Conservation (phyloP, 306 rosid species). For the Cicer chorassanicum region DNA sequence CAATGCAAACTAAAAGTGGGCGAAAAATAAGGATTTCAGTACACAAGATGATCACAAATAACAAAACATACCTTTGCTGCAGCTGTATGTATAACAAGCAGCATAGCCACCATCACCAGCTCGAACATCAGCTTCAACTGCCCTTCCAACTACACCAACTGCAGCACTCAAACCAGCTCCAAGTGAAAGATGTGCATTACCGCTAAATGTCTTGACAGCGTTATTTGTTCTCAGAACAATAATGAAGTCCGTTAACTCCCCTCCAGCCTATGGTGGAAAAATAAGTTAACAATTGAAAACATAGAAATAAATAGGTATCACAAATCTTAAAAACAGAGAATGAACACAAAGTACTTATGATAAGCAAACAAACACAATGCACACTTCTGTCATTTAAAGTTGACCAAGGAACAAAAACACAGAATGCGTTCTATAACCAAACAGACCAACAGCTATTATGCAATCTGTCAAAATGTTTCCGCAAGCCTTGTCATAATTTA, state of each 20-base stretch:
- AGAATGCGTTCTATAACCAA: not conserved
- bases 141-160: slow-evolving; percentile 82
- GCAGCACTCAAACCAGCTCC: slow-evolving; percentile 99
- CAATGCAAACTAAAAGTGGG: slow-evolving; percentile 1
- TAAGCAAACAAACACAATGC: not conserved
- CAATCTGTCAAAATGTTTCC: slow-evolving; percentile 21
- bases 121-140: slow-evolving; percentile 89
- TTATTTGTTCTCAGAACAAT: slow-evolving; percentile 83
- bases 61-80: slow-evolving; percentile 79
- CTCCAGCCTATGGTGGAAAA: slow-evolving; percentile 73
- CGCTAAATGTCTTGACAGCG: slow-evolving; percentile 83
- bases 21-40: slow-evolving; percentile 5
- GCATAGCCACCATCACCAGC: slow-evolving; percentile 98
- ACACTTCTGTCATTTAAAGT: not conserved
- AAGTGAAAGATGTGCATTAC: slow-evolving; percentile 76
- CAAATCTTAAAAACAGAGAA: not conserved
- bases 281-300: slow-evolving; percentile 25
- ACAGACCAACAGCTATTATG: not conserved
- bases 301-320: slow-evolving; percentile 13
- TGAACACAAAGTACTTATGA: not conserved
- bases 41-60: slow-evolving; percentile 21
- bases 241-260: slow-evolving; percentile 90
- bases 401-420: not conserved
- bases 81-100: slow-evolving; percentile 93
- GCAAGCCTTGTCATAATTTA: not conserved